phyloP scores from a whole-genome alignment of 2,329 filamentous ascomycete species.

The Exophiala oligosperma region DNA sequence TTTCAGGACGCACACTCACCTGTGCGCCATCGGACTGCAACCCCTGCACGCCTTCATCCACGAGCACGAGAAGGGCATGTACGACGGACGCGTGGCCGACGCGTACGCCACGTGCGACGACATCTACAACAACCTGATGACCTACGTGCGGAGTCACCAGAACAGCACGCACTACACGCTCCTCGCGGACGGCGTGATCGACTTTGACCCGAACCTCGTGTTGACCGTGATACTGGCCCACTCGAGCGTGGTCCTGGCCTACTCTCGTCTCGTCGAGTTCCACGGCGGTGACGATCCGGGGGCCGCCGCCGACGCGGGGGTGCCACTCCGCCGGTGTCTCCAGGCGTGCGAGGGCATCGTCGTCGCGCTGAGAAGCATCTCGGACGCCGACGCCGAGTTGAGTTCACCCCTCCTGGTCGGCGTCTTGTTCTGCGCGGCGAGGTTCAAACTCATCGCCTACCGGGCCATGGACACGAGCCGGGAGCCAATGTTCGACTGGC shows the following conservation, averaged over 20 bases:
- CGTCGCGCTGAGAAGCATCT: conserved; percentile 23
- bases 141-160: conserved; percentile 20
- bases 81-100: conserved; percentile 16
- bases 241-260: conserved; percentile 26
- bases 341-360: conserved; percentile 27
- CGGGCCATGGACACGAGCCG: conserved; percentile 6
- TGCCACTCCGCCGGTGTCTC: conserved; percentile 23
- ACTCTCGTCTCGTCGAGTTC: conserved; percentile 22
- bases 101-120: conserved; percentile 26
- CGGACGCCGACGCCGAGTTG: conserved; percentile 28
- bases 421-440: conserved; percentile 24
- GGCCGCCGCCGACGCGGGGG: conserved; percentile 7
- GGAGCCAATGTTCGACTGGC: conserved; percentile 26
- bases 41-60: conserved; percentile 28
- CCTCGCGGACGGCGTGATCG: conserved; percentile 26
- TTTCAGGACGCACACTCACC: conserved; percentile 24
- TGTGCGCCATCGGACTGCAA: conserved; percentile 27
- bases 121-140: conserved; percentile 29
- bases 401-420: conserved; percentile 23
- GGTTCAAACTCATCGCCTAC: conserved; percentile 27
- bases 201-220: conserved; percentile 29
- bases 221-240: conserved; percentile 25
- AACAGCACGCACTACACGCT: conserved; percentile 25
- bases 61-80: conserved; percentile 16
- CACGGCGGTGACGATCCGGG: background rate